Evolutionary conservation across 495 filamentous ascomycete genomes (phyloP), one percentile per base, ranked within the genome.

Genomic region (Trichocladium uniseriatum): DNA sequence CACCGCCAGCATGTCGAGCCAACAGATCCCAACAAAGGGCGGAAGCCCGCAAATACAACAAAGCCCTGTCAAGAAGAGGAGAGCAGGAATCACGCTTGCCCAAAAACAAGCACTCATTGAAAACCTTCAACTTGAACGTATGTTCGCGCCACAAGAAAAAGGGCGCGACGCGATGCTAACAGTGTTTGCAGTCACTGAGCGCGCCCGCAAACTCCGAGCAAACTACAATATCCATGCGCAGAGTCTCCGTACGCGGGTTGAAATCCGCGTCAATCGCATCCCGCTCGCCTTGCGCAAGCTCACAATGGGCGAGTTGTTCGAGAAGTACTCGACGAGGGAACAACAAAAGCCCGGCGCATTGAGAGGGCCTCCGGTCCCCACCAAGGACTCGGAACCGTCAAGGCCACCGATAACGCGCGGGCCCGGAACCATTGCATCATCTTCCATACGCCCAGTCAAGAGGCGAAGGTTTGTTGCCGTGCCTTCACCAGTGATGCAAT

Each of bases 231-330:
- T 94, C 29, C 89, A 94, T 65, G 83, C 87, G 11, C 83, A 87
- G 61, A 85, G 85, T 51, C 76, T 97, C 11, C 78, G 83, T 36
- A 80, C 88, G 39, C 84, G 92, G 35, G 83, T 99, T 24, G 91
- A 97, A 70, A 84, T 95, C 66, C 87, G 92, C 63, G 77, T 99
- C 66, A 95, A 96, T 61, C 86, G 92, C 38, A 89, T 99, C 38
- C 92, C 92, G 7, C 73, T 79, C 34, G 79, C 81, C 13, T 67
- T 95, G 49, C 83, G 92, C 46, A 85, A 82, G 57, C 77, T 76
- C 27, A 95, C 78, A 38, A 90, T 99, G 79, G 83, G 82, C 45
- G 90, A 95, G 24, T 72, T 97, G 6, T 59, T 89, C 15, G 72
- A 79, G 24, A 75, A 60, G 43, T 66, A 62, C 55, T 55, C 55